Conservation (phyloP, 2,329 filamentous ascomycete genomes). For the Pseudocercospora fijiensis region DNA sequence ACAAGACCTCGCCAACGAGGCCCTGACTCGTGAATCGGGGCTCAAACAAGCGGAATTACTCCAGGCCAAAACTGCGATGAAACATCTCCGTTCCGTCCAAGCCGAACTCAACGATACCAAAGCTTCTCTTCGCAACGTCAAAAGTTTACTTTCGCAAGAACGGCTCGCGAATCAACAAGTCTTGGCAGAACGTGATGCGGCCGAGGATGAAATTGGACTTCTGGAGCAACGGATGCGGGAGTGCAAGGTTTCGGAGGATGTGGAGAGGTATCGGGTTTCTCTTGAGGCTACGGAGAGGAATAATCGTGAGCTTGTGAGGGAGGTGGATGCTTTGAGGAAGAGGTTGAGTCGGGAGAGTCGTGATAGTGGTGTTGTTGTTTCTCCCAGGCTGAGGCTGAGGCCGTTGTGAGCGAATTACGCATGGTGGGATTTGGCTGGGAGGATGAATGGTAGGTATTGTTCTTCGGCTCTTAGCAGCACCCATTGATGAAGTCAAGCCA, state of each 20-base stretch:
- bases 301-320: not conserved
- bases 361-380: not conserved
- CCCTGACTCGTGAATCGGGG: not conserved
- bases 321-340: not conserved
- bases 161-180: not conserved
- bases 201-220: not conserved
- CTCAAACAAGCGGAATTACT: not conserved
- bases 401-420: not conserved
- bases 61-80: not conserved
- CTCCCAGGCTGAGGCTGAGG: too few relatives aligned
- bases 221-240: not conserved
- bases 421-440: too few relatives aligned
- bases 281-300: not conserved
- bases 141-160: not conserved
- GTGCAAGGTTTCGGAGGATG: not conserved
- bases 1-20: not conserved
- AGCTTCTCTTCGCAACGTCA: not conserved
- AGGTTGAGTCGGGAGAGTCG: not conserved
- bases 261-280: not conserved
- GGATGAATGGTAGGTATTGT: too few relatives aligned
- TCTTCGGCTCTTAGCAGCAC: too few relatives aligned
- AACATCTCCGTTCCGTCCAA: not conserved
- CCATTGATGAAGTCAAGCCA: too few relatives aligned
- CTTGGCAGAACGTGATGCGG: not conserved
- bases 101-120: not conserved